phyloP scores from a whole-genome alignment of 2,329 filamentous ascomycete species.

The Aspergillus pseudonomiae region DNA sequence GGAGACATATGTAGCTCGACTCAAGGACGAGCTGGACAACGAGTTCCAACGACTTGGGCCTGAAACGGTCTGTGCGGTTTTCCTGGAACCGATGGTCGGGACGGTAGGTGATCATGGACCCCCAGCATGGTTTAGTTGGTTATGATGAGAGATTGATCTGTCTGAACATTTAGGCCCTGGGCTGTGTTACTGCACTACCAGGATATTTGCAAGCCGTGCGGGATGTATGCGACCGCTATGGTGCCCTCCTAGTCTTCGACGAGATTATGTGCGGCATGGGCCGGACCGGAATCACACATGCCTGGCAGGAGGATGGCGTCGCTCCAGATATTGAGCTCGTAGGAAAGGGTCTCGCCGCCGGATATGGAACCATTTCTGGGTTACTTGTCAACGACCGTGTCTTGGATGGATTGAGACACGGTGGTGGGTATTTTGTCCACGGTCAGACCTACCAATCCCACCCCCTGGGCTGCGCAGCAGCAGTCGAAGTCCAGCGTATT shows the following conservation, averaged over 20 bases:
- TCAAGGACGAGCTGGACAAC: slow-evolving; percentile 65
- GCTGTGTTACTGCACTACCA: slow-evolving; percentile 63
- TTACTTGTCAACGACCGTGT: slow-evolving; percentile 54
- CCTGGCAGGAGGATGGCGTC: slow-evolving; percentile 57
- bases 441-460: slow-evolving; percentile 63
- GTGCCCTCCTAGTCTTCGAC: slow-evolving; percentile 71
- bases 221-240: slow-evolving; percentile 67
- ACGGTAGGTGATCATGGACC: slow-evolving; percentile 45
- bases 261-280: slow-evolving; percentile 66
- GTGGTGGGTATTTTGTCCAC: slow-evolving; percentile 50
- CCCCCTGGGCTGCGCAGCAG: slow-evolving; percentile 55
- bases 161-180: slow-evolving; percentile 48
- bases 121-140: background rate
- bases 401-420: slow-evolving; percentile 40
- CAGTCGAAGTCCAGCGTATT: slow-evolving; percentile 61
- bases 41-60: slow-evolving; percentile 67
- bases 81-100: slow-evolving; percentile 71
- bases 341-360: slow-evolving; percentile 57
- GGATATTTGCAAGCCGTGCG: slow-evolving; percentile 70
- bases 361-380: slow-evolving; percentile 47
- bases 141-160: background rate
- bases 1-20: slow-evolving; percentile 58
- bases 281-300: slow-evolving; percentile 46
- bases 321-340: slow-evolving; percentile 59
- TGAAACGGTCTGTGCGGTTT: slow-evolving; percentile 67